Evolutionary conservation across 2,329 filamentous ascomycete genomes (phyloP), one percentile per base, ranked within the genome.

Genomic region (Alternaria metachromatica): DNA sequence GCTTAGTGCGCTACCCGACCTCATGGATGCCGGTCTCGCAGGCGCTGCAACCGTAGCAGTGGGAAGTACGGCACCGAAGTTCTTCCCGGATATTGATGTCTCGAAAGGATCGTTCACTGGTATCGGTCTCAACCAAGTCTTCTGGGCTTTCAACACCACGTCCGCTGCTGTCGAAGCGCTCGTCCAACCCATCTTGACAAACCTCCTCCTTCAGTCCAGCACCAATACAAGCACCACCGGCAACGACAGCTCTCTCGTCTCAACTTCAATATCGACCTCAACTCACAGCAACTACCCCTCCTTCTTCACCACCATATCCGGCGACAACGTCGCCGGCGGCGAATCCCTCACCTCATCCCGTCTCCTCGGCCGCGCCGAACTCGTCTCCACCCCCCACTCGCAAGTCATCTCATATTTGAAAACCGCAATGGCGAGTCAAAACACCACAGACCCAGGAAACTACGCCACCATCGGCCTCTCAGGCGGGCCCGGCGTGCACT

Each of bases 401-500:
- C n/a, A 20, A 12, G 4, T 51, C 12, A 6, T 33, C n/a, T 51
- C n/a, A 2, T 70, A 71, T 18, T 54, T 71, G 12, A 60, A 69
- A 21, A 57, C 55, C 5, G 62, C 67, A 0, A 55, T 73, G 15
- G 43, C 54, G 11, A 68, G 68, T 5, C 62, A 74, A 53, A 69
- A 68, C 49, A 55, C 58, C n/a, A 72, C 63, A 0, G 25, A 60
- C 48, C 48, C 48, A 11, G 63, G 76, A 18, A 72, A 68, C n/a
- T 65, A 66, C 67, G 68, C 67, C 50, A 69, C 67, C 18, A 45
- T 76, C 58, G 74, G 76, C 13, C 50, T 79, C 2, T 70, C 74
- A 46, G 76, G 70, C 23, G 77, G 78, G 2, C 69, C 72, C 6
- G 76, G 76, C 13, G 72, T 77, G 3, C 65, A 67, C 25, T 63